Evolutionary conservation across 1,139 yeast genomes (phyloP).

Genomic region (Saccharomyces hybrid): DNA sequence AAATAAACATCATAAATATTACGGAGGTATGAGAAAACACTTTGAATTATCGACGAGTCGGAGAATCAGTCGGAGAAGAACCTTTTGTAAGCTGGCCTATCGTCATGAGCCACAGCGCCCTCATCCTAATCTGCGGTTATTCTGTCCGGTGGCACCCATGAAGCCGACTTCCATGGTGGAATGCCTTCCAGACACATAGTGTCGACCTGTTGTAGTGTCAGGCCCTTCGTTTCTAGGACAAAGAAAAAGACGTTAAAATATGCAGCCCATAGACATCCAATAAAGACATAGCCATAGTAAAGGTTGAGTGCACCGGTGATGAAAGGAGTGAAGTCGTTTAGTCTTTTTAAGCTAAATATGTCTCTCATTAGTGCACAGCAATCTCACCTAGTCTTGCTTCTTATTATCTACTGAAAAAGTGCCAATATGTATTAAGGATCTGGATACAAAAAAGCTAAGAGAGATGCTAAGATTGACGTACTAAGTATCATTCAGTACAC

Average conservation of each 20-base stretch:
- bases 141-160: conserved; percentile 21
- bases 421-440: too few relatives aligned
- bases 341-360: too few relatives aligned
- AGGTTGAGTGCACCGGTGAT: conserved; percentile 39
- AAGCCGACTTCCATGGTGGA: conserved; percentile 38
- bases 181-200: conserved; percentile 40
- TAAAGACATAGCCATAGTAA: conserved; percentile 62
- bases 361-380: too few relatives aligned
- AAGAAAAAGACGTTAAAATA: conserved; percentile 34
- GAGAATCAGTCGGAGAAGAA: not conserved
- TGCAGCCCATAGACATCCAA: conserved; percentile 34
- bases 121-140: conserved; percentile 25
- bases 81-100: conserved; percentile 25
- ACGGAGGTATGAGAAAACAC: too few relatives aligned
- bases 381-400: too few relatives aligned
- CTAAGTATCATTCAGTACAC: too few relatives aligned
- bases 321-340: conserved; percentile 49
- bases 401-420: too few relatives aligned
- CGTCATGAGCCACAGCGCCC: conserved; percentile 22
- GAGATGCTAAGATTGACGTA: too few relatives aligned
- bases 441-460: too few relatives aligned
- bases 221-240: conserved; percentile 62
- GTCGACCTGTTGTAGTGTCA: conserved; percentile 61
- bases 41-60: too few relatives aligned
- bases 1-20: not conserved